Conservation (phyloP, 345 rosid genomes). For the Arabidopsis arenosa region DNA sequence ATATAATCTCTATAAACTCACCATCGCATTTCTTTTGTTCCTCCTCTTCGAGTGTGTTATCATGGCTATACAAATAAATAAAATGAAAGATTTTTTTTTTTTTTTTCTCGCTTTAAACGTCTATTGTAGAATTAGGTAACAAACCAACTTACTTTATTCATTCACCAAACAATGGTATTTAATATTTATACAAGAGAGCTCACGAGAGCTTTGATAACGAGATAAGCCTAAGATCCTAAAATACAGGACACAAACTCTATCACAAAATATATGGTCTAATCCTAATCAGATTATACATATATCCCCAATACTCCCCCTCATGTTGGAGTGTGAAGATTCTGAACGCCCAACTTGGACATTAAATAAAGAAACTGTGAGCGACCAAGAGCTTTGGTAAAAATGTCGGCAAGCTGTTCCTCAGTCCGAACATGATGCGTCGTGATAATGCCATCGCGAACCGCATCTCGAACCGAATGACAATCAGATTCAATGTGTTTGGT, state of each 20-base stretch:
- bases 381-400: neutral
- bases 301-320: neutral
- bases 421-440: neutral
- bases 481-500: neutral
- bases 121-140: neutral
- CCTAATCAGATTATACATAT: no score
- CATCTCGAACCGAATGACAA: neutral
- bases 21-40: conserved; percentile 15
- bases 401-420: neutral
- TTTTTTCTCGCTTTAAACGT: neutral
- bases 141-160: no score
- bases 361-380: neutral
- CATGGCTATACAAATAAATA: conserved; percentile 30
- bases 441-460: neutral
- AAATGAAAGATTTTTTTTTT: neutral
- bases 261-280: no score
- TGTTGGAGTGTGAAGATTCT: neutral
- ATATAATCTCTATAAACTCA: no score
- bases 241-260: no score
- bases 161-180: no score
- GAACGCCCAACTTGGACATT: neutral
- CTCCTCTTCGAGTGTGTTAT: conserved; percentile 25
- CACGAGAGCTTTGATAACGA: no score
- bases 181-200: no score
- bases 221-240: no score